Conservation (phyloP, 1,284 basidiomycete genomes). For the Porogramme epimiltina region DNA sequence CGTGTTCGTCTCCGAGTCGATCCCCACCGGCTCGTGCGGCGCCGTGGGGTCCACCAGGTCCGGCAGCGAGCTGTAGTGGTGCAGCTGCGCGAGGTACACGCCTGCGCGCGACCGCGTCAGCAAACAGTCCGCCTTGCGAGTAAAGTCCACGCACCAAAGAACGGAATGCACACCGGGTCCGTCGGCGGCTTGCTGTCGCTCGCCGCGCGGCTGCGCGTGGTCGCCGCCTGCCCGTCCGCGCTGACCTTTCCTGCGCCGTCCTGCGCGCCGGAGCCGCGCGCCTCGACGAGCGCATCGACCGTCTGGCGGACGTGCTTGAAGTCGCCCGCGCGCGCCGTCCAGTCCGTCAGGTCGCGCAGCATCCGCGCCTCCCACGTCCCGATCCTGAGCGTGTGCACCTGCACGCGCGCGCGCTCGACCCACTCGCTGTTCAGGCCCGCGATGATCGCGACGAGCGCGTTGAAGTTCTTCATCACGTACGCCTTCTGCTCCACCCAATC, state of each 20-base stretch:
- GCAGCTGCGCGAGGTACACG: conserved; percentile 76
- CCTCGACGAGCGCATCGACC: conserved; percentile 65
- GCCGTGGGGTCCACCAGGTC: conserved; percentile 84
- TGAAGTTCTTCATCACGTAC: conserved; percentile 80
- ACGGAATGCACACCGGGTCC: conserved; percentile 69
- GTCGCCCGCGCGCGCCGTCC: conserved; percentile 68
- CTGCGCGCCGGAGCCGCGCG: conserved; percentile 53
- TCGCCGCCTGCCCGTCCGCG: conserved; percentile 39
- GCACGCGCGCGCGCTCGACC: conserved; percentile 70
- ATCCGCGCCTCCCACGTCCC: conserved; percentile 78
- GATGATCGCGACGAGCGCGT: conserved; percentile 81
- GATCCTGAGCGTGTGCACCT: conserved; percentile 63
- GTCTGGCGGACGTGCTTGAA: conserved; percentile 77
- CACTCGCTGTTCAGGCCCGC: conserved; percentile 76
- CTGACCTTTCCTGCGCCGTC: conserved; percentile 52
- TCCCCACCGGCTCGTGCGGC: conserved; percentile 65
- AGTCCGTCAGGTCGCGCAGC: conserved; percentile 74
- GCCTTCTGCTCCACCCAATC: conserved; percentile 87
- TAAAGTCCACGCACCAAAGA: conserved; percentile 60
- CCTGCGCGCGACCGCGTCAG: conserved; percentile 42
- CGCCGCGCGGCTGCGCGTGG: conserved; percentile 43
- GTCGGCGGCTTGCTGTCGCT: conserved; percentile 43
- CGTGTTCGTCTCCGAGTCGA: conserved; percentile 62
- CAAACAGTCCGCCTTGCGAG: background rate
- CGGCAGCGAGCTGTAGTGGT: conserved; percentile 67